Conservation (phyloP, 2,329 filamentous ascomycete genomes). For the Penicillium sp. region DNA sequence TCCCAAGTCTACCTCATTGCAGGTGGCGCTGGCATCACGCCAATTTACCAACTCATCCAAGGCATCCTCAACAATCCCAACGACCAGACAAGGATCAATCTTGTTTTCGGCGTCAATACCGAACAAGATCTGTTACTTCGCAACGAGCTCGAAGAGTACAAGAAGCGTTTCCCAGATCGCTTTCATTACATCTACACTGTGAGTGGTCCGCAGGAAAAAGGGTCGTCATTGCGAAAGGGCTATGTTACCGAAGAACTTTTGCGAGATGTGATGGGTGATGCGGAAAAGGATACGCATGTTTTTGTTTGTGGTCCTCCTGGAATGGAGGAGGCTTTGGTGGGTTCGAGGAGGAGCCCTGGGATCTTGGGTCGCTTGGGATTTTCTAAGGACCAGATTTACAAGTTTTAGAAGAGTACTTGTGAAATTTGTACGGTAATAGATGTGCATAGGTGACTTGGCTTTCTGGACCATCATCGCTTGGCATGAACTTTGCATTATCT, state of each 20-base stretch:
- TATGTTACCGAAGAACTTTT: constrained; percentile 61
- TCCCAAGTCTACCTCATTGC: constrained; percentile 65
- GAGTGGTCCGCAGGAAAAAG: constrained; percentile 41
- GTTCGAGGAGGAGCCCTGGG: constrained; percentile 41
- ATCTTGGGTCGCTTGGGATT: constrained; percentile 62
- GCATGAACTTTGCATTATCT: background rate
- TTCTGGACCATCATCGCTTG: background rate
- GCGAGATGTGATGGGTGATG: constrained; percentile 49
- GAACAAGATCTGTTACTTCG: constrained; percentile 63
- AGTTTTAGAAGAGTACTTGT: constrained; percentile 49
- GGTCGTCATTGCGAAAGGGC: constrained; percentile 53
- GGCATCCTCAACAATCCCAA: constrained; percentile 63
- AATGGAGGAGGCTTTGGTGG: constrained; percentile 57
- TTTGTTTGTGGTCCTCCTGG: constrained; percentile 69
- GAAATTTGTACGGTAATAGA: background rate
- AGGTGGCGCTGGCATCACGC: constrained; percentile 72
- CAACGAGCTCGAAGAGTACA: constrained; percentile 57
- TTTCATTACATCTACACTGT: constrained; percentile 63
- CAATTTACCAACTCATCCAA: constrained; percentile 65
- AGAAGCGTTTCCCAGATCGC: constrained; percentile 53
- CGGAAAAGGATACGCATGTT: constrained; percentile 55
- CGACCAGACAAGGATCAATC: constrained; percentile 63
- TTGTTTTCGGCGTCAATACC: constrained; percentile 68
- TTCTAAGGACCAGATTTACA: constrained; percentile 58
- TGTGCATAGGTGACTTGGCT: background rate